These are phyloP conservation scores for Wickerhamomyces tratensis DNA, from an alignment of 805 yeast species.

Conservation along the genomic window DNA sequence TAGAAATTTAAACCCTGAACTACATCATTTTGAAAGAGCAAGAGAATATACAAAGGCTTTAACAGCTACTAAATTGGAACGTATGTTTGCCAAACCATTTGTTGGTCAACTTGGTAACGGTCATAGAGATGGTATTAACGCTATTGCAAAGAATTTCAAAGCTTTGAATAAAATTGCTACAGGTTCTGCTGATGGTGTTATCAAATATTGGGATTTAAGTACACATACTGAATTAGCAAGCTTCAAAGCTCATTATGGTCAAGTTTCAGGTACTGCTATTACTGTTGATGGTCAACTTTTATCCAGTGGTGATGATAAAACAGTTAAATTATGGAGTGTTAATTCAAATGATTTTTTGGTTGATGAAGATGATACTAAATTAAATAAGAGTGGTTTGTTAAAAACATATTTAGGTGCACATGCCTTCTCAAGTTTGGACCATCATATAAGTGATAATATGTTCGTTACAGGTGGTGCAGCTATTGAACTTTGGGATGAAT, in stretches of 20 bases:
- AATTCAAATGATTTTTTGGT: slow-evolving; percentile 37
- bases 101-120: slow-evolving; percentile 92
- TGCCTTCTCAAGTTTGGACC: slow-evolving; percentile 79
- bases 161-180: slow-evolving; percentile 71
- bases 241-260: slow-evolving; percentile 83
- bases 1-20: slow-evolving; percentile 83
- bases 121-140: slow-evolving; percentile 89
- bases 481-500: slow-evolving; percentile 88
- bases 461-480: slow-evolving; percentile 92
- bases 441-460: slow-evolving; percentile 59
- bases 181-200: slow-evolving; percentile 92
- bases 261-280: slow-evolving; percentile 77
- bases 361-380: slow-evolving; percentile 22
- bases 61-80: slow-evolving; percentile 89
- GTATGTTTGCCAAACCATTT: slow-evolving; percentile 97
- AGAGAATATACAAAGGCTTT: slow-evolving; percentile 92
- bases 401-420: slow-evolving; percentile 80
- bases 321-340: slow-evolving; percentile 84
- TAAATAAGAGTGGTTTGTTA: slow-evolving; percentile 42
- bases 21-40: slow-evolving; percentile 96
- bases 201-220: slow-evolving; percentile 89
- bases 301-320: slow-evolving; percentile 87
- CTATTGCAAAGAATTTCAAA: slow-evolving; percentile 69
- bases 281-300: slow-evolving; percentile 43
- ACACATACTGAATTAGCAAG: slow-evolving; percentile 66